phyloP scores from a whole-genome alignment of 78 protist species.

The Mantamonas sphyraenae region DNA sequence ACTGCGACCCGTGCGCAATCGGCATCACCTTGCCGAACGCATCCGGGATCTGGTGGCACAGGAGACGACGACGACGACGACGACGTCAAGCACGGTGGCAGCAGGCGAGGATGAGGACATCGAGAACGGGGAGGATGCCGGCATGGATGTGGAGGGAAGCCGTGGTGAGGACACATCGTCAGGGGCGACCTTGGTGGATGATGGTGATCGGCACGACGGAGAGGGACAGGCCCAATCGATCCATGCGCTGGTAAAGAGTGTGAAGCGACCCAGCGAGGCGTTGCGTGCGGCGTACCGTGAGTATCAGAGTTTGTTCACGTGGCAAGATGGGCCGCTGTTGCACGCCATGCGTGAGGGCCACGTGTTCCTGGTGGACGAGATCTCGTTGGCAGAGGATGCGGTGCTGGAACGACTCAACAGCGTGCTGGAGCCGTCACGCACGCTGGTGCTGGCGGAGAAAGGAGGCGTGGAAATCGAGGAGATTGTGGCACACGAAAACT shows the following conservation, averaged over 20 bases:
- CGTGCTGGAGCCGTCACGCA: conserved; percentile 91
- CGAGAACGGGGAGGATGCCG: too few relatives aligned
- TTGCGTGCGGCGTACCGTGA: too few relatives aligned
- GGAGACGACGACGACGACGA: not conserved
- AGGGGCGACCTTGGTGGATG: too few relatives aligned
- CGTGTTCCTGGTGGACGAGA: conserved; percentile 90
- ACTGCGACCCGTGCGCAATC: conserved; percentile 87
- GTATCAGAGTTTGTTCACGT: too few relatives aligned
- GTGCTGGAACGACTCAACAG: conserved; percentile 98
- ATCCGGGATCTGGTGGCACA: too few relatives aligned
- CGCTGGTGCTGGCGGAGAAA: conserved; percentile 77
- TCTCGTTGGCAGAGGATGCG: conserved; percentile 98
- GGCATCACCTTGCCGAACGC: conserved; percentile 14
- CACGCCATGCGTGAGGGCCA: conserved; percentile 88
- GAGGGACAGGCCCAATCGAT: too few relatives aligned
- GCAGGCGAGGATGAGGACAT: not conserved
- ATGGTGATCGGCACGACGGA: too few relatives aligned
- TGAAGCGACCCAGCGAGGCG: too few relatives aligned
- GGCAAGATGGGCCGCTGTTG: conserved; percentile 98
- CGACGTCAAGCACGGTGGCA: not conserved
- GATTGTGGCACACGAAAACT: conserved; percentile 41
- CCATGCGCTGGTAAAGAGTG: too few relatives aligned
- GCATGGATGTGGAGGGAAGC: too few relatives aligned
- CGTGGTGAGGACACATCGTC: too few relatives aligned
- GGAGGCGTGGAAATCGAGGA: conserved; percentile 4